Base-by-base conservation (phyloP, 805 yeast genomes). In the Ogataea pini region DNA sequence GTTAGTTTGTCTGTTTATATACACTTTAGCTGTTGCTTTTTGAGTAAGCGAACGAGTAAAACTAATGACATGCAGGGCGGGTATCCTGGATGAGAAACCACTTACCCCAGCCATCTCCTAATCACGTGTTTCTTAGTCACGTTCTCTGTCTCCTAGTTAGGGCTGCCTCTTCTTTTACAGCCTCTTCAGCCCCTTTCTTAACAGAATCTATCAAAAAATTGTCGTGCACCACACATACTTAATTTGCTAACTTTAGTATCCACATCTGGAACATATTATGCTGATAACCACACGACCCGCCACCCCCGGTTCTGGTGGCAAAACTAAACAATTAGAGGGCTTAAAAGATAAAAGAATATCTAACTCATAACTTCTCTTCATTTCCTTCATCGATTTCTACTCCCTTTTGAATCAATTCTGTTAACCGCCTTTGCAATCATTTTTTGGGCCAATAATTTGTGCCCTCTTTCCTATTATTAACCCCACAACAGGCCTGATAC, bases 271-370 rank as follows among this genome's bases (percentile, higher is more conserved):
- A 31, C 34, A 17, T 39, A 29, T 39, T 39, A 39, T 18, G 42
- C 25, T 22, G 42, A 27, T 33, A 22, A 16, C 42, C 25, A 28
- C 42, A 25, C 42, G 42, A 39, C 42, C 33, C 42, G 42, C 42
- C 42, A 39, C 20, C 42, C 31, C 42, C 42, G 20, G 33, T 39
- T 39, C 42, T 27, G 33, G 42, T 39, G 42, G 42, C 42, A 39
- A 39, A 39, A 28, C 31, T 5, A 28, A 4, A 22, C 25, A 28
- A 31, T 8, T n/a, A 24, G 13, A 27, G 24, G 40, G 40, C 18
- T 25, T 37, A 37, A 37, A 37, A 22, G 25, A 22, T 22, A 22
- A 22, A 22, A 22, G 8, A 22, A 22, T 5, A 22, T 5, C 8
- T 22, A 22, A 24, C 32, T n/a, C 8, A 13, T 3, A n/a, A 12